These are phyloP conservation scores for Toxoplasma gondii DNA, from an alignment of 169 alveolate species.

Conservation along the genomic window DNA sequence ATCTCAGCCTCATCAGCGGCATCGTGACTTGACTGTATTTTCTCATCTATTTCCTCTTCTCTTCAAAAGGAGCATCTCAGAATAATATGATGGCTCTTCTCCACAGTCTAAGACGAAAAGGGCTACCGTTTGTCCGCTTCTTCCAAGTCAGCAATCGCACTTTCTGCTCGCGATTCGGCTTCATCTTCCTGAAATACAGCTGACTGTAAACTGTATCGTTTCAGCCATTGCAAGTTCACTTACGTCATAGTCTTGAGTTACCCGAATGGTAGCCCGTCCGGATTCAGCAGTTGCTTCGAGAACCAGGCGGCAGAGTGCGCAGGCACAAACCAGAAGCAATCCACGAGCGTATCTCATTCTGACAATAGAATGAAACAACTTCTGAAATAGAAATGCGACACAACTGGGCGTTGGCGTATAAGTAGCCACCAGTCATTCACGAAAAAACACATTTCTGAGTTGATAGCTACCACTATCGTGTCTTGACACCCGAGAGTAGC, in stretches of 20 bases:
- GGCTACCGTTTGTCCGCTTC: constrained; percentile 5
- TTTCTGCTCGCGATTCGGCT: constrained; percentile 17
- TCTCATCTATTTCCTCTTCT: constrained; percentile 39
- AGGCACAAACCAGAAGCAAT: too few species aligned
- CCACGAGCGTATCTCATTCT: too few species aligned
- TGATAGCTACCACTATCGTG: too few species aligned
- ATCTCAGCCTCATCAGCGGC: constrained; percentile 66
- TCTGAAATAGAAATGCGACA: too few species aligned
- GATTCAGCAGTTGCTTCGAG: background rate
- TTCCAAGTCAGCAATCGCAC: constrained; percentile 6
- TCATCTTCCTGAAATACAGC: constrained; percentile 18
- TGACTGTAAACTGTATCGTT: background rate
- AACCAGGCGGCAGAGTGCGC: background rate
- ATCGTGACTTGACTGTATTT: constrained; percentile 51
- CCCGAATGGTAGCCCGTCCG: background rate
- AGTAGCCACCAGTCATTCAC: too few species aligned
- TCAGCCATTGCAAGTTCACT: background rate
- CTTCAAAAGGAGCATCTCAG: background rate
- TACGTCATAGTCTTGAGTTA: constrained; percentile 30
- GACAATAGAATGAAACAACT: too few species aligned
- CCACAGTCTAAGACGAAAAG: background rate
- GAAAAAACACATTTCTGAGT: too few species aligned
- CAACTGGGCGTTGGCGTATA: too few species aligned
- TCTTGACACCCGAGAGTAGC: too few species aligned
- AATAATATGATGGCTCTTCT: background rate